These are phyloP conservation scores for Aspergillus leporis DNA, from an alignment of 495 filamentous ascomycete genomes.

Conservation along the genomic window DNA sequence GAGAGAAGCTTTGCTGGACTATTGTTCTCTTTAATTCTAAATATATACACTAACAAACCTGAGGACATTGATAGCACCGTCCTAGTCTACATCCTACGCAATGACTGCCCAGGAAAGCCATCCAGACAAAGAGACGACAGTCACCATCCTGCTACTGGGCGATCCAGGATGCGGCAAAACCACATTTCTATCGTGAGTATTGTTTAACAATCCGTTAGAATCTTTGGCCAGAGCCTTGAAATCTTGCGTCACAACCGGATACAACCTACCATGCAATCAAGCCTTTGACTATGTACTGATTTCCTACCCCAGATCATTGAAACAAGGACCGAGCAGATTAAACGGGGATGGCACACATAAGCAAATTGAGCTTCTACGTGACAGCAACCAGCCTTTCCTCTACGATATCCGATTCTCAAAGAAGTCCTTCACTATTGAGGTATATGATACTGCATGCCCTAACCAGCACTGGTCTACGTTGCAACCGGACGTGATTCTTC, in stretches of 20 bases:
- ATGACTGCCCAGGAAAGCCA: not conserved
- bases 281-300: not conserved
- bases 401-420: conserved; percentile 72
- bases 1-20: too few species aligned
- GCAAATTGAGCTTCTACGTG: conserved; percentile 52
- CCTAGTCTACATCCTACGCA: not conserved
- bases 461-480: conserved; percentile 72
- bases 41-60: not conserved
- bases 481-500: conserved; percentile 67
- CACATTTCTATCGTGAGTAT: conserved; percentile 81
- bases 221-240: conserved; percentile 1
- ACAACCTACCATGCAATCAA: not conserved
- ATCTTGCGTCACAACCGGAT: not conserved
- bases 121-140: conserved; percentile 34
- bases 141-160: conserved; percentile 77
- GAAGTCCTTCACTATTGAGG: conserved; percentile 68
- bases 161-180: conserved; percentile 82
- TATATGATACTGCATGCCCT: conserved; percentile 77
- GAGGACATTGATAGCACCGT: not conserved
- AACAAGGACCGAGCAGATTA: conserved; percentile 24
- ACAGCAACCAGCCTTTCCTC: conserved; percentile 79
- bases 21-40: too few species aligned
- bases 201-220: not conserved
- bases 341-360: conserved; percentile 10
- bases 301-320: conserved; percentile 23